phyloP scores from a whole-genome alignment of 139 green algal species.

The Picochlorum sp. region DNA sequence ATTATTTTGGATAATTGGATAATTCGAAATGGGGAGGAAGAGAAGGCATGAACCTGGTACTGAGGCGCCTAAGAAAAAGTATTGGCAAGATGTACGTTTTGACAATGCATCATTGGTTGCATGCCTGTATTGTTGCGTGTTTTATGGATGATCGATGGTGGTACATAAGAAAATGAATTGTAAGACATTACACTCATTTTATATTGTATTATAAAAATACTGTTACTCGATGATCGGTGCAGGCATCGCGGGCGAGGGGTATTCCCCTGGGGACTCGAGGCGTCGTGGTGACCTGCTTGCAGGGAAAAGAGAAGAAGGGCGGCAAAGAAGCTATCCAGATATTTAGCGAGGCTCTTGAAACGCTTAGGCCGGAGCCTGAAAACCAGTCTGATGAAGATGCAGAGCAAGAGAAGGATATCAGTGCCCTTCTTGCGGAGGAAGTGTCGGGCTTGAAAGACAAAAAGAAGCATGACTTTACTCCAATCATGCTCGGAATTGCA shows the following conservation, averaged over 20 bases:
- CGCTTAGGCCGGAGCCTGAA: not conserved
- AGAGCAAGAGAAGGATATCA: conserved; percentile 13
- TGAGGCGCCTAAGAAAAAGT: no score
- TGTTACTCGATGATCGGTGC: not conserved
- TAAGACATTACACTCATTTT: not conserved
- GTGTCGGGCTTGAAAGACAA: conserved; percentile 26
- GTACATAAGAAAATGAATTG: no score
- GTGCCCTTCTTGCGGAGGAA: conserved; percentile 21
- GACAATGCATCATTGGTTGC: no score
- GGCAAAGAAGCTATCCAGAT: conserved; percentile 24
- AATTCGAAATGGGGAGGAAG: no score
- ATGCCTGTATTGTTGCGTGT: no score
- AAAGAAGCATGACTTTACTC: conserved; percentile 9
- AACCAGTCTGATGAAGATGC: not conserved
- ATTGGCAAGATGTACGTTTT: no score
- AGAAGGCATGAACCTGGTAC: no score
- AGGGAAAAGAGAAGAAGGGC: conserved; percentile 23
- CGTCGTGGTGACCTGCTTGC: conserved; percentile 25
- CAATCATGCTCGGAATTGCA: conserved; percentile 12
- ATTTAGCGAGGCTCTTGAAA: conserved; percentile 25
- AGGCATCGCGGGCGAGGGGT: conserved; percentile 10
- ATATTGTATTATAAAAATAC: not conserved
- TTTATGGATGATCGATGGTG: no score
- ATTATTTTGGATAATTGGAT: no score
- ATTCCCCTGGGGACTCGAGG: conserved; percentile 21